Base-by-base conservation (phyloP, 345 rosid species). In the Gossypium bickii region DNA sequence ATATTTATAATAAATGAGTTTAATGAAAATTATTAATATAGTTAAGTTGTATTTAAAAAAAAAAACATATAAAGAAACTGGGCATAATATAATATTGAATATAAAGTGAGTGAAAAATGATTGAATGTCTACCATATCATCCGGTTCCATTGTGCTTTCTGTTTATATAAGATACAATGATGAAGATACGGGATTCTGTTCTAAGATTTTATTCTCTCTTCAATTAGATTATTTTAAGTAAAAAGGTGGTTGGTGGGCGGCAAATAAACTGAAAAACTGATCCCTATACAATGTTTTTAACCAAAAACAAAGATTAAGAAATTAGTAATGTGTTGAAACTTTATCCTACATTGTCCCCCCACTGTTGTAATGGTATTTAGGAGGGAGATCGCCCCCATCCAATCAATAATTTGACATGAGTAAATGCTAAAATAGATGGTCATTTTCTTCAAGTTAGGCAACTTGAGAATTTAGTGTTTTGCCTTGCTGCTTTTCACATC, bases 221-320 rank as follows among this genome's bases (percentile, higher is more conserved):
- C 62, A 57, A 57, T 20, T 10, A 12, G 12, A 56, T 20, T 7
- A 20, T 9, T 51, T 9, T 75, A 67, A 71, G 9, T 41, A 43
- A 29, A 67, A n/a, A 71, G 69, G 81, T 77, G 52, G 81, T 77
- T 78, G 59, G 77, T 67, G 83, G 83, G 63, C 76, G 78, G 81
- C 71, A 70, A 64, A 47, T 55, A 59, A 11, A 27, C 47, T 62
- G 68, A 71, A 66, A 66, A 52, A 52, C 61, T 60, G 17, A 27
- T 29, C 11, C 53, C 64, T 63, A 34, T 70, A 22, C 67, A 63
- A 68, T 70, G 78, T 63, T 80, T 75, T 57, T 73, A 75, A 78
- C 79, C 75, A 65, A 78, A 41, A 67, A 22, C 9, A 64, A 53
- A 70, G 13, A 7, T 7, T 9, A 51, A 49, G 10, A 45, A 24